Evolutionary conservation across 208 protist genomes (phyloP).

Genomic region (Leishmania major): DNA sequence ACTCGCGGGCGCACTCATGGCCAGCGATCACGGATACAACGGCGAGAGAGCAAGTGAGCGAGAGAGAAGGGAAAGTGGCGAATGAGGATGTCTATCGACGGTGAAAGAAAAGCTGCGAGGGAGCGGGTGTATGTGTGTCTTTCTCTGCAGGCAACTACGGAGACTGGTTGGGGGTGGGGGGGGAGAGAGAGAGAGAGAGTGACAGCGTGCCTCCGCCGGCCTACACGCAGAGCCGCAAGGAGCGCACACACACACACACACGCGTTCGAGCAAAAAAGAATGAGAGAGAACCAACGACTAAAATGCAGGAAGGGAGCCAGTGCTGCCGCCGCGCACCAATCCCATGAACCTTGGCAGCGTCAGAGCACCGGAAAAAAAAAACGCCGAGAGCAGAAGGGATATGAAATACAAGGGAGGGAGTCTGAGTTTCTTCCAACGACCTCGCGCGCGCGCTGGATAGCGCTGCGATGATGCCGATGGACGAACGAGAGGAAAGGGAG

Average conservation of each 20-base stretch:
- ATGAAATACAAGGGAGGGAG: conserved; percentile 7
- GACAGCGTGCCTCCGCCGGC: not conserved
- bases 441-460: not conserved
- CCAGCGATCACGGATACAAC: not conserved
- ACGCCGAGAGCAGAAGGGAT: not conserved
- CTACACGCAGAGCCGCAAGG: not conserved
- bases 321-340: not conserved
- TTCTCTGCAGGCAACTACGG: not conserved
- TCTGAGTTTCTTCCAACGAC: not conserved
- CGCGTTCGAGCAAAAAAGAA: not conserved
- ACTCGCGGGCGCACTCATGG: conserved; percentile 1
- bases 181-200: not conserved
- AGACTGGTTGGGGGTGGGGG: no score
- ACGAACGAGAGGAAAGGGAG: not conserved
- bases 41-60: not conserved
- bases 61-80: not conserved
- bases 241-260: not conserved
- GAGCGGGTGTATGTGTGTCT: not conserved
- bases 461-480: not conserved
- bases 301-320: not conserved
- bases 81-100: not conserved
- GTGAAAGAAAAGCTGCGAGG: not conserved
- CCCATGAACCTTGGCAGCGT: not conserved
- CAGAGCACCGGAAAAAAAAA: not conserved
- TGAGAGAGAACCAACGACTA: not conserved